phyloP scores from a whole-genome alignment of 1,139 yeast genomes.

The Lodderomyces oxycetoniae region DNA sequence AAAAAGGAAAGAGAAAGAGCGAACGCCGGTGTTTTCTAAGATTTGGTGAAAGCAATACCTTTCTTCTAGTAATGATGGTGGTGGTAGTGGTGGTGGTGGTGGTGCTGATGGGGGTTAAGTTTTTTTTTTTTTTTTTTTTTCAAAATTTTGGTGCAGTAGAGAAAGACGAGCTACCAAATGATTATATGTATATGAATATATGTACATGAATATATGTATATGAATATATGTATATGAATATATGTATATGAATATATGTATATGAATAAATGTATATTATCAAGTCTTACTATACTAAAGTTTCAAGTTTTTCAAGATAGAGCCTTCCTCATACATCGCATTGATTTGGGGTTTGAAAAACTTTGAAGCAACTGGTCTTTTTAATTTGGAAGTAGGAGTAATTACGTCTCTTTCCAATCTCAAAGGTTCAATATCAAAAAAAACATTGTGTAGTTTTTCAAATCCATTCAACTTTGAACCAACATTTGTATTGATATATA shows the following conservation, averaged over 20 bases:
- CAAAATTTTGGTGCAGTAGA: too few species aligned
- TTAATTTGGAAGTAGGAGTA: conserved; percentile 41
- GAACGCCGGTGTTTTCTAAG: too few species aligned
- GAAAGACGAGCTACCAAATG: too few species aligned
- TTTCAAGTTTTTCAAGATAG: conserved; percentile 20
- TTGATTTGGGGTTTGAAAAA: conserved; percentile 23
- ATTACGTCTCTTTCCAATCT: conserved; percentile 35
- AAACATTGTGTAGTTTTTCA: conserved; percentile 35
- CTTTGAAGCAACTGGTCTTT: conserved; percentile 34
- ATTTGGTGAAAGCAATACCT: too few species aligned
- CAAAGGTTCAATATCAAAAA: conserved; percentile 36
- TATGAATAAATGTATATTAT: too few species aligned
- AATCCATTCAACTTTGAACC: conserved; percentile 26
- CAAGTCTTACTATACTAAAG: conserved; percentile 15
- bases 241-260: too few species aligned
- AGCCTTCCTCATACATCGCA: conserved; percentile 25
- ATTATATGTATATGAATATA: too few species aligned
- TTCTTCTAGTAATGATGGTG: too few species aligned
- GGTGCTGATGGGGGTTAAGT: not conserved
- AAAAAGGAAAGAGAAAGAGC: not conserved
- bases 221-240: too few species aligned
- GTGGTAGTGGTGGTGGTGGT: conserved; percentile 1
- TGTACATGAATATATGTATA: too few species aligned
- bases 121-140: too few species aligned
- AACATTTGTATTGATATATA: conserved; percentile 26